Evolutionary conservation across 441 rosid species (phyloP), one percentile per base, ranked within the genome.

Genomic region (Isatis lusitanica): DNA sequence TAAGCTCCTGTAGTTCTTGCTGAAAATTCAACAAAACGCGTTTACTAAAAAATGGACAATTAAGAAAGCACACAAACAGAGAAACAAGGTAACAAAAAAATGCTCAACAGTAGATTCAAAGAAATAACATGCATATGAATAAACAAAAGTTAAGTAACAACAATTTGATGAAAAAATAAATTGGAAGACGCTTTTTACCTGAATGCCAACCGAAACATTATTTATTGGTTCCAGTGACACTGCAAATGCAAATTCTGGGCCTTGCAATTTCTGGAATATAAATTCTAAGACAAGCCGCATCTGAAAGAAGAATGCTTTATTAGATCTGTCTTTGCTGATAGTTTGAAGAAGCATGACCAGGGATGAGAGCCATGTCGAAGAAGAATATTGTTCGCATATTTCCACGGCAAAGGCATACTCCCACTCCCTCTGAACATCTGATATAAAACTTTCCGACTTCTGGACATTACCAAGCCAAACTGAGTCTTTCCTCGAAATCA

Each of bases 351-450:
- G 74, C 66, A 44, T 75, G 77, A 87, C 89, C 55, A 90, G 77
- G 61, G 98, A 89, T 15, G 95, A 90, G 80, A 96, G 98, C 99
- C 99, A 93, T 78, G 84, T 85, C 70, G 73, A 69, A 82, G 93
- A 89, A 35, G 98, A 79, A 80, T 86, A 92, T 61, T 90, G 97
- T 77, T 86, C 92, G 81, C 88, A 87, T 77, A 96, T 81, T 81
- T 87, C 91, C 69, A 85, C 58, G 24, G 95, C 86, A 78, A 93
- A 96, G 28, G 81, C 66, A 85, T 88, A 92, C 72, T 90, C 98
- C 99, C 98, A 96, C 77, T 90, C 96, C 77, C 78, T 85, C 75
- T 70, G 77, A 48, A 80, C 60, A 80, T 68, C 66, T 33, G 84
- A 81, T 44, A 77, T 15, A 57, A 85, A 68, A 53, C 79, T 73